Base-by-base conservation (phyloP, 2,329 filamentous ascomycete species). In the Fusarium luffae region DNA sequence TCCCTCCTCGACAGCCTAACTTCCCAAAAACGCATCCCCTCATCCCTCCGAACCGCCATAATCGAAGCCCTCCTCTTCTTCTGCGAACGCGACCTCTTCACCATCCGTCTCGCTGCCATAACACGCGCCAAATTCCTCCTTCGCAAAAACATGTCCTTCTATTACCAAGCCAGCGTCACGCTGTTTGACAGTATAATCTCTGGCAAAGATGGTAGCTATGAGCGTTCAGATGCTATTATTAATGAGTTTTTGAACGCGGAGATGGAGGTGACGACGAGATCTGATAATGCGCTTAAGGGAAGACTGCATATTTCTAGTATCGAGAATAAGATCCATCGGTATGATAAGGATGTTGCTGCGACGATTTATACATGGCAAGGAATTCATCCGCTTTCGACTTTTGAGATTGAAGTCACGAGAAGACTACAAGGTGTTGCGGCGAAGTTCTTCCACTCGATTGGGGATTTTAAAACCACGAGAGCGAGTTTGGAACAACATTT, bases 331-430 rank as follows among this genome's bases (percentile, higher is more conserved):
- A 77, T 79, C 3, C 74, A 77, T 23, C 69, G 72, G 2, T 78
- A 78, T 43, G 77, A 79, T 8, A 62, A 60, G 0, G 77, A 77
- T 13, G 73, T 79, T 4, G 68, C 76, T 0, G 68, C 72, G 0
- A 70, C 62, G 18, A 79, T 79, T 18, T 79, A 79, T 41, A 63
- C 61, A 4, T 79, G 78, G 78, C 63, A 74, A 3, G 77, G 75
- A 0, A 61, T 72, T 0, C 72, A 74, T 14, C 78, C 78, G 0
- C 59, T 78, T 4, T 79, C 78, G 0, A 72, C 69, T 0, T 68
- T 79, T 8, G 78, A 79, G 9, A 75, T 76, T 12, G 78, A 79
- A 46, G 78, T 79, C 1, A 79, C 77, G 0, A 72, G 75, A 2
- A 56, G 78, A 2, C 74, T 80, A 2, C 78, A 80, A 37, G 77